phyloP scores from a whole-genome alignment of 257 asterid genomes.

The Thymus quinquecostatus region DNA sequence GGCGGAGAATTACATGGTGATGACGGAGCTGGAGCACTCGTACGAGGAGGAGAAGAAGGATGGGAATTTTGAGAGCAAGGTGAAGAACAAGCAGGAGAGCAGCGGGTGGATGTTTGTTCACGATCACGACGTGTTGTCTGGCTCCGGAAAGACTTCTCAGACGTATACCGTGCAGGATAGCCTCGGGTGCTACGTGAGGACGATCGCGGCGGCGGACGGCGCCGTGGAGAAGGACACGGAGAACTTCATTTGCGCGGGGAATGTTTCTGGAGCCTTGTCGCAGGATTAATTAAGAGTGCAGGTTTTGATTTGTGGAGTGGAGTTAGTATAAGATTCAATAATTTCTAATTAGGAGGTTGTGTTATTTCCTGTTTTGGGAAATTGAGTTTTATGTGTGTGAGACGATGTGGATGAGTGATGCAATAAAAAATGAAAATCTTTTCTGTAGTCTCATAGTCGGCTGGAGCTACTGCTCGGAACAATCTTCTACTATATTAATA shows the following conservation, averaged over 20 bases:
- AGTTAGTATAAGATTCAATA: constrained; percentile 9
- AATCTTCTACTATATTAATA: too few species aligned
- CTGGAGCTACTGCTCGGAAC: too few species aligned
- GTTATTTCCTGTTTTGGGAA: not conserved
- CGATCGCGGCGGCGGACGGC: constrained; percentile 51
- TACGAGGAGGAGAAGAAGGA: constrained; percentile 45
- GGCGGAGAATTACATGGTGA: constrained; percentile 39
- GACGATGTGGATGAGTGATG: not conserved
- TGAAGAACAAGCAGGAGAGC: constrained; percentile 49
- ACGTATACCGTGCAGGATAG: constrained; percentile 41
- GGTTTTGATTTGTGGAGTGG: not conserved
- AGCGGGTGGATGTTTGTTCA: constrained; percentile 71
- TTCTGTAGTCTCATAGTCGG: too few species aligned
- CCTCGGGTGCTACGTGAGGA: constrained; percentile 49
- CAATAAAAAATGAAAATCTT: too few species aligned
- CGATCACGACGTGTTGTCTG: constrained; percentile 63
- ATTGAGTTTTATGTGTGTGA: not conserved
- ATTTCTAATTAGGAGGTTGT: not conserved
- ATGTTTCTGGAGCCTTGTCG: not conserved
- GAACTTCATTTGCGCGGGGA: constrained; percentile 45
- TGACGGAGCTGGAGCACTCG: constrained; percentile 47
- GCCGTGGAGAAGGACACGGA: constrained; percentile 38
- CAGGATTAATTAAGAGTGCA: not conserved
- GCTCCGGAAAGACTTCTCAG: constrained; percentile 55
- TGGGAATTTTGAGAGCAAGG: constrained; percentile 31